These are phyloP conservation scores for Cladophialophora psammophila DNA, from an alignment of 2,329 filamentous ascomycete species.

Conservation along the genomic window DNA sequence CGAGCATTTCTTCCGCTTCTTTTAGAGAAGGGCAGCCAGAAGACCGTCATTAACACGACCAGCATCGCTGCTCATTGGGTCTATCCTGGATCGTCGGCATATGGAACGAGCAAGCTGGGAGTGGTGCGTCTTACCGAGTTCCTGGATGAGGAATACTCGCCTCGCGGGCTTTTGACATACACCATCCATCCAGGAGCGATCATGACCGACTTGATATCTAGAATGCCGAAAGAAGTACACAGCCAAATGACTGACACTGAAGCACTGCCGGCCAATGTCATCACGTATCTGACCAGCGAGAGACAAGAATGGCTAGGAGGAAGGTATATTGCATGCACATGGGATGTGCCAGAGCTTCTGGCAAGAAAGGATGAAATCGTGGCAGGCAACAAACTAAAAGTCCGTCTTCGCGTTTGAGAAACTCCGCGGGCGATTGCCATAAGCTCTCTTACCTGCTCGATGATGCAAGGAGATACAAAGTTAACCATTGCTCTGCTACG, in stretches of 20 bases:
- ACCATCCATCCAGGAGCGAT: conserved; percentile 37
- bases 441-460: too few relatives aligned
- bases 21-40: conserved; percentile 39
- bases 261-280: conserved; percentile 42
- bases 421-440: too few relatives aligned
- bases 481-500: too few relatives aligned
- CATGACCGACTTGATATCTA: conserved; percentile 31
- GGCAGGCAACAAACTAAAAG: conserved; percentile 40
- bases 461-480: too few relatives aligned
- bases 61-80: conserved; percentile 51
- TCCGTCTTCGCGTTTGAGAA: neutral
- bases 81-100: conserved; percentile 50
- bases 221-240: conserved; percentile 25
- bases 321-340: conserved; percentile 35
- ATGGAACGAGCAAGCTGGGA: conserved; percentile 57
- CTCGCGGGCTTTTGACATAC: conserved; percentile 39
- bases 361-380: conserved; percentile 35
- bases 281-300: conserved; percentile 43
- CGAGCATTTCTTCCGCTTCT: conserved; percentile 44
- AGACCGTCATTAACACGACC: conserved; percentile 48
- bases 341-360: conserved; percentile 42
- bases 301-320: conserved; percentile 31
- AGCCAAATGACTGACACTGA: conserved; percentile 32
- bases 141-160: conserved; percentile 53
- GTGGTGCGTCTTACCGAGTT: conserved; percentile 57